Conservation (phyloP, 2,329 filamentous ascomycete species). For the Talaromyces sp. region DNA sequence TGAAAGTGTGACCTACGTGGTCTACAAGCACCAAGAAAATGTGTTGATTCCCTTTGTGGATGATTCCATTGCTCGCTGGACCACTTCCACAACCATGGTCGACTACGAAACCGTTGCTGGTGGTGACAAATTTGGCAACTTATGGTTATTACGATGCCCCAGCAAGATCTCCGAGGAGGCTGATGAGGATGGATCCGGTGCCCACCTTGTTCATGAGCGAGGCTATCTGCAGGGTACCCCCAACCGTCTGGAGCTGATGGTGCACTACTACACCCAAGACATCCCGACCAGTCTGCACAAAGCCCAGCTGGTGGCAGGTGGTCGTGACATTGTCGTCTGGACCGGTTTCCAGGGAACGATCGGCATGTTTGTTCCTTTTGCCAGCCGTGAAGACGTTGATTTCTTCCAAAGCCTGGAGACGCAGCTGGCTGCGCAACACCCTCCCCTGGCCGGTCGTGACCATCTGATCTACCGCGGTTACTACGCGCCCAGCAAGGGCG, state of each 20-base stretch:
- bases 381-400: slow-evolving; percentile 89
- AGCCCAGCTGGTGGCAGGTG: slow-evolving; percentile 85
- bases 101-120: slow-evolving; percentile 96
- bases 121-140: slow-evolving; percentile 96
- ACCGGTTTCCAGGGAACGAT: slow-evolving; percentile 92
- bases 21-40: slow-evolving; percentile 91
- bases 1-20: slow-evolving; percentile 87
- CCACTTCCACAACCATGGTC: slow-evolving; percentile 87
- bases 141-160: slow-evolving; percentile 89
- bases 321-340: slow-evolving; percentile 90
- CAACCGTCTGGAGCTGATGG: slow-evolving; percentile 80
- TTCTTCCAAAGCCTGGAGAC: slow-evolving; percentile 96
- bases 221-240: slow-evolving; percentile 88
- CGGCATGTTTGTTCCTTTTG: slow-evolving; percentile 88
- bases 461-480: slow-evolving; percentile 95
- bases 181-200: slow-evolving; percentile 87
- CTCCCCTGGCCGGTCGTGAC: slow-evolving; percentile 86
- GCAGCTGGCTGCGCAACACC: slow-evolving; percentile 81
- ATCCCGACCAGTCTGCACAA: slow-evolving; percentile 90
- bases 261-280: slow-evolving; percentile 89
- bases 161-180: slow-evolving; percentile 83
- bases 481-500: slow-evolving; percentile 93
- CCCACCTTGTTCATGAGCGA: slow-evolving; percentile 87
- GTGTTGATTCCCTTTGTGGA: slow-evolving; percentile 91
- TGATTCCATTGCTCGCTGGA: slow-evolving; percentile 87